phyloP scores from a whole-genome alignment of 2,329 filamentous ascomycete species.

The Dactylonectria estremocensis region DNA sequence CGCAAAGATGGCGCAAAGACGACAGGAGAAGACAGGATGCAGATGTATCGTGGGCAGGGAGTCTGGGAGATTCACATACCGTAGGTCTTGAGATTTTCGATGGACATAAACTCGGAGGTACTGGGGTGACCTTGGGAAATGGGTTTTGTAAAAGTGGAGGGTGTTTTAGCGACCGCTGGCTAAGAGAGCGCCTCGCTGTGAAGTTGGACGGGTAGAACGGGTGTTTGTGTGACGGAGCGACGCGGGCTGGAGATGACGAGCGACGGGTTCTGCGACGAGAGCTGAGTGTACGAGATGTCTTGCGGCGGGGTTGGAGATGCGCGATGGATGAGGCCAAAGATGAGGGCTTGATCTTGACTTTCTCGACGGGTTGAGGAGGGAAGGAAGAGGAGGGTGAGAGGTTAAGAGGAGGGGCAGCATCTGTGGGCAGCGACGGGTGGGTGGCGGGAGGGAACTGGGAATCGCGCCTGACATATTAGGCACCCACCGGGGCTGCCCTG shows the following conservation, averaged over 20 bases:
- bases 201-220: conserved; percentile 27
- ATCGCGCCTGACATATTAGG: conserved; percentile 22
- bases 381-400: conserved; percentile 40
- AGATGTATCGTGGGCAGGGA: not conserved
- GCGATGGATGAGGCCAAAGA: conserved; percentile 10
- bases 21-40: not conserved
- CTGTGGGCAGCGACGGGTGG: conserved; percentile 14
- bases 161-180: conserved; percentile 67
- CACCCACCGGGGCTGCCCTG: conserved; percentile 1
- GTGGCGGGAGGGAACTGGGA: conserved; percentile 20
- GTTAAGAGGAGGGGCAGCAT: conserved; percentile 42
- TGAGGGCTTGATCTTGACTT: conserved; percentile 21
- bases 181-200: conserved; percentile 63
- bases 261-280: conserved; percentile 25
- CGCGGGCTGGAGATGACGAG: conserved; percentile 11
- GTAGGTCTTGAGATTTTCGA: conserved; percentile 98
- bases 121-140: conserved; percentile 70
- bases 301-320: conserved; percentile 32
- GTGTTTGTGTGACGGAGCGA: conserved; percentile 34
- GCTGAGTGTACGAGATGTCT: not conserved
- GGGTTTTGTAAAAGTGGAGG: conserved; percentile 60
- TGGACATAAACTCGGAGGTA: conserved; percentile 95
- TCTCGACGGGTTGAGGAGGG: conserved; percentile 14
- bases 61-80: conserved; percentile 69
- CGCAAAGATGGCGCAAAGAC: not conserved